A percentile compares a stretch with the other conserved stretches of the same genome.
Evolutionary conservation across 2,329 filamentous ascomycete genomes (phyloP).

Genomic region (Ilyonectria robusta): DNA sequence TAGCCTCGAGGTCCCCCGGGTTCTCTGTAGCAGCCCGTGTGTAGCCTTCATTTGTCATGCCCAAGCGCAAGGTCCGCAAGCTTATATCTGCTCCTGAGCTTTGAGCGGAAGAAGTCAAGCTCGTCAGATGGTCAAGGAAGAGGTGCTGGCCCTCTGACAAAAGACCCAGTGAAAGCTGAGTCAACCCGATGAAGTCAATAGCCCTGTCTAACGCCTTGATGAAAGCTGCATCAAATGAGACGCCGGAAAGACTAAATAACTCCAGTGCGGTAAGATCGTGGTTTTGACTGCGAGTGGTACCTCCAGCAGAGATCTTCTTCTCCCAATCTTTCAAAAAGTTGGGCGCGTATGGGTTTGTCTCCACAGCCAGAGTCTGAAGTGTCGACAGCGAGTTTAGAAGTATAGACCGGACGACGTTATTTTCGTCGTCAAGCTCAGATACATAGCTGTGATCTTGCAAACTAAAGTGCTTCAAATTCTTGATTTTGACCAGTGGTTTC

Average conservation of each 20-base stretch:
- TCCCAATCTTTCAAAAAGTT: conserved; percentile 16
- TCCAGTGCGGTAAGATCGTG: conserved; percentile 19
- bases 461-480: conserved; percentile 34
- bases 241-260: conserved; percentile 24
- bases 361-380: conserved; percentile 21
- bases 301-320: not conserved
- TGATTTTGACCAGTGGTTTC: conserved; percentile 14
- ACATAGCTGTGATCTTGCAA: conserved; percentile 2
- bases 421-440: not conserved
- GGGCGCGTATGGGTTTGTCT: not conserved
- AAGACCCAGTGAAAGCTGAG: conserved; percentile 10
- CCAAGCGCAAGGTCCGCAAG: conserved; percentile 15
- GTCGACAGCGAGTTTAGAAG: conserved; percentile 38
- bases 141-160: not conserved
- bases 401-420: not conserved
- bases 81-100: not conserved
- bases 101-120: conserved; percentile 6
- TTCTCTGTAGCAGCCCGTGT: not conserved
- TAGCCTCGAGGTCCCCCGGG: not conserved
- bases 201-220: conserved; percentile 3
- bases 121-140: conserved; percentile 17
- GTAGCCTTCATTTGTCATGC: not conserved
- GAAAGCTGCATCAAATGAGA: not conserved
- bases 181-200: conserved; percentile 32
- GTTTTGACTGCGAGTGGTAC: not conserved